phyloP scores from a whole-genome alignment of 2,329 filamentous ascomycete genomes.

The Parastagonospora avenae region DNA sequence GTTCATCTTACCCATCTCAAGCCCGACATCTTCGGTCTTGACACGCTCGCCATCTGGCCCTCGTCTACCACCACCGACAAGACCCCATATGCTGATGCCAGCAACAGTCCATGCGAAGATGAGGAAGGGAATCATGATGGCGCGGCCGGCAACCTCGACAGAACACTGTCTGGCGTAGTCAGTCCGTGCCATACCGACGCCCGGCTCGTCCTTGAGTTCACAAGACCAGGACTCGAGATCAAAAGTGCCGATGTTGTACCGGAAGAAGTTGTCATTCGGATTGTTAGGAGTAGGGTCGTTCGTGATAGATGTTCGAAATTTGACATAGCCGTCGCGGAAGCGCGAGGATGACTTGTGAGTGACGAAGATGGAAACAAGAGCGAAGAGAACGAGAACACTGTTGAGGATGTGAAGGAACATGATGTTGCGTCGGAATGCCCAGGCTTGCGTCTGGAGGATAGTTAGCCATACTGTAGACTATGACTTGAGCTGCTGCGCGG shows the following conservation, averaged over 20 bases:
- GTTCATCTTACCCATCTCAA: slow-evolving; percentile 39
- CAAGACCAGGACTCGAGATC: slow-evolving; percentile 46
- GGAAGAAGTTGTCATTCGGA: slow-evolving; percentile 16
- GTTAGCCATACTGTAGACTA: not conserved
- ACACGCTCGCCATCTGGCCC: slow-evolving; percentile 26
- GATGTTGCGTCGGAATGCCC: slow-evolving; percentile 41
- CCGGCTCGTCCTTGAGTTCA: slow-evolving; percentile 28
- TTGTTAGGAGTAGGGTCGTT: slow-evolving; percentile 5
- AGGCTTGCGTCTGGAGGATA: slow-evolving; percentile 31
- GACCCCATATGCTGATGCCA: slow-evolving; percentile 25
- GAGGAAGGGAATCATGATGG: slow-evolving; percentile 38
- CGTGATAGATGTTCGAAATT: slow-evolving; percentile 22
- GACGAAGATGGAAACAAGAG: slow-evolving; percentile 36
- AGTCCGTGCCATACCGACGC: slow-evolving; percentile 29
- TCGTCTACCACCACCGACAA: slow-evolving; percentile 26
- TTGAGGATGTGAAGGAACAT: slow-evolving; percentile 42
- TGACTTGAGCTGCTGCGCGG: not conserved
- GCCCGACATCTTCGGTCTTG: slow-evolving; percentile 33
- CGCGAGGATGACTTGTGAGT: slow-evolving; percentile 37
- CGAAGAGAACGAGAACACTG: slow-evolving; percentile 35
- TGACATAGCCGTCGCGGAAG: slow-evolving; percentile 34
- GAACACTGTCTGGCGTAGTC: slow-evolving; percentile 38
- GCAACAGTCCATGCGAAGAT: slow-evolving; percentile 24
- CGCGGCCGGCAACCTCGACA: slow-evolving; percentile 35
- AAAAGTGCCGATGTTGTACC: slow-evolving; percentile 42